phyloP scores from a whole-genome alignment of 140 eudicot species.

The Ambrosia hybrid region DNA sequence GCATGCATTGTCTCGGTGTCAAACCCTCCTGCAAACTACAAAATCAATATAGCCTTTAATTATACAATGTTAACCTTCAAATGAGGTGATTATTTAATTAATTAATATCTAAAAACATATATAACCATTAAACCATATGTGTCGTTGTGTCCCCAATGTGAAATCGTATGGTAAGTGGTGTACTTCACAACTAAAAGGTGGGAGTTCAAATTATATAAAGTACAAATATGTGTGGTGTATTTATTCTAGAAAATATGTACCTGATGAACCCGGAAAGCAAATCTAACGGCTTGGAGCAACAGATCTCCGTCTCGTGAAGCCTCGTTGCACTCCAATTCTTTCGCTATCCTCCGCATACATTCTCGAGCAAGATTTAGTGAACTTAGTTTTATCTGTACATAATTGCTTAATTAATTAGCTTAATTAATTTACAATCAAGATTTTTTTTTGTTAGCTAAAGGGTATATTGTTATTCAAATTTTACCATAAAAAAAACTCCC shows the following conservation, averaged over 20 bases:
- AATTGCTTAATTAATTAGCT: not conserved
- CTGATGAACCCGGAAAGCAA: slow-evolving; percentile 93
- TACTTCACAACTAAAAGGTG: no score
- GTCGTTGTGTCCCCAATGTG: no score
- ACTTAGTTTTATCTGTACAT: slow-evolving; percentile 64
- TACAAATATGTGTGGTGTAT: no score
- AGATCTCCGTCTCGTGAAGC: slow-evolving; percentile 56
- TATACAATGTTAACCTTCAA: no score
- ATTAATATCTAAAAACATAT: no score
- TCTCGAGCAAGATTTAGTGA: slow-evolving; percentile 70
- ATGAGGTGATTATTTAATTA: no score
- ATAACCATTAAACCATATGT: no score
- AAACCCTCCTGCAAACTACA: slow-evolving; percentile 83
- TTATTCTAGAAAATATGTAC: slow-evolving; percentile 17
- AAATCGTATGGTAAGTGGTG: no score
- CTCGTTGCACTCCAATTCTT: slow-evolving; percentile 54
- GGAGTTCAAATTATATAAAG: no score
- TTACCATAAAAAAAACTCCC: not conserved
- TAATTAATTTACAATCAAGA: slow-evolving; percentile 22
- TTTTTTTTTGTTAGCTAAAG: not conserved
- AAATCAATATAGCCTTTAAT: not conserved
- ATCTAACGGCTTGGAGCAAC: slow-evolving; percentile 73
- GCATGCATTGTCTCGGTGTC: slow-evolving; percentile 52
- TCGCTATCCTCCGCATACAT: slow-evolving; percentile 60
- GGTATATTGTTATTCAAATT: not conserved